Evolutionary conservation across 306 rosid genomes (phyloP).

Genomic region (Bauhinia variegata): DNA sequence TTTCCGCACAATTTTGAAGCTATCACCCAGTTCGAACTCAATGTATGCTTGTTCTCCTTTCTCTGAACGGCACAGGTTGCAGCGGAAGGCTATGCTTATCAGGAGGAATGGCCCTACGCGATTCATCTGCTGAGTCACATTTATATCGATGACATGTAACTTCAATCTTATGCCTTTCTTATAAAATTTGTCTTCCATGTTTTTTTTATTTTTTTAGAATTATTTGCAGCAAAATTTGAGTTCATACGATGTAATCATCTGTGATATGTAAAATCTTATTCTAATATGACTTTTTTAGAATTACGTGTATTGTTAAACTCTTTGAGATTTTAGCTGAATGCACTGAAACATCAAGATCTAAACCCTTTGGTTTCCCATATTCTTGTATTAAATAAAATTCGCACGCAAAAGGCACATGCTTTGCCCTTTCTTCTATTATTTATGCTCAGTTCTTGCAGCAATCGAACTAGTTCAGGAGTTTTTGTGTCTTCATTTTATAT

Average conservation of each 20-base stretch:
- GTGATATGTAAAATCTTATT: too few relatives aligned
- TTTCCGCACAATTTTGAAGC: not conserved
- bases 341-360: not conserved
- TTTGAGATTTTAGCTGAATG: not conserved
- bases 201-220: too few relatives aligned
- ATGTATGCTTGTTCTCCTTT: constrained; percentile 5
- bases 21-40: not conserved
- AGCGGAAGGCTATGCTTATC: constrained; percentile 70
- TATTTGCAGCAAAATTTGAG: too few relatives aligned
- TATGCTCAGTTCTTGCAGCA: not conserved
- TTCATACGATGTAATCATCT: too few relatives aligned
- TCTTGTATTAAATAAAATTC: not conserved
- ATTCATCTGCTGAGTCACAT: constrained; percentile 75
- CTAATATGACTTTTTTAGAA: too few relatives aligned
- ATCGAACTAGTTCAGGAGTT: not conserved
- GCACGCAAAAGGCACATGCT: not conserved
- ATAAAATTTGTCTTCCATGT: too few relatives aligned
- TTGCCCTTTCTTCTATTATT: not conserved
- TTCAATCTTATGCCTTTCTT: not conserved
- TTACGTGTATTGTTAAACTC: too few relatives aligned
- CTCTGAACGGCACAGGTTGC: constrained; percentile 56
- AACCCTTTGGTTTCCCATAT: not conserved
- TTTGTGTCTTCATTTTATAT: not conserved
- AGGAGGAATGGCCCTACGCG: constrained; percentile 81
- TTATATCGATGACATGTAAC: constrained; percentile 73